Percentiles rank a stretch among this genome's conserved stretches.
Conservation (phyloP, 306 rosid species). For the Quercus engelmannii region DNA sequence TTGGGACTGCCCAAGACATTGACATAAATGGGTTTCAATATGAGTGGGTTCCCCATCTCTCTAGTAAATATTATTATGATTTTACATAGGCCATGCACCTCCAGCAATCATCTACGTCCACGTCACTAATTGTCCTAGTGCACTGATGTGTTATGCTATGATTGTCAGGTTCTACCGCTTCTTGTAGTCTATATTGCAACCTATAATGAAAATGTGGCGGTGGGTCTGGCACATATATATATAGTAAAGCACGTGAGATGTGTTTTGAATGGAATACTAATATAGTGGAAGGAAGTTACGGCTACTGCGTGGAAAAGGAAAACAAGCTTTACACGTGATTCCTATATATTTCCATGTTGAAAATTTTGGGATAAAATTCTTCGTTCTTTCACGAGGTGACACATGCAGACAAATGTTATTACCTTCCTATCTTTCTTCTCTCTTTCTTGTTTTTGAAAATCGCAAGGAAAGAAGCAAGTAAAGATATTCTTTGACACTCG, state of each 20-base stretch:
- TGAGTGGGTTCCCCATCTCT: background rate
- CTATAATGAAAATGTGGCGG: background rate
- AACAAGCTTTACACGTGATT: conserved; percentile 11
- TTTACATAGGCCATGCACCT: background rate
- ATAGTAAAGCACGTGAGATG: conserved; percentile 18
- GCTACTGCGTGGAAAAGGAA: background rate
- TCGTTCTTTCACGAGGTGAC: background rate
- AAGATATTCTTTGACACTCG: background rate
- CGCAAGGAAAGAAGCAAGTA: background rate
- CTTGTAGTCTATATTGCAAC: background rate
- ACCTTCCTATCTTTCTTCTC: background rate
- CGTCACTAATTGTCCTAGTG: background rate
- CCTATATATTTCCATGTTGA: background rate
- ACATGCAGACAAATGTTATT: background rate
- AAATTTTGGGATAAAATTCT: conserved; percentile 12
- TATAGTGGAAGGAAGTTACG: background rate
- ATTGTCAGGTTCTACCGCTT: background rate
- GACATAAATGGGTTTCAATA: no score
- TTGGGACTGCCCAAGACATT: background rate
- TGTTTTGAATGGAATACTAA: background rate
- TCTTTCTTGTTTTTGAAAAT: background rate
- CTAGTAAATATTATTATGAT: no score
- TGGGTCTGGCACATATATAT: background rate
- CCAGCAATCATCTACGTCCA: background rate
- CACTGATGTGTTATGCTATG: background rate